Evolutionary conservation across 371 early-diverging fungal genomes (phyloP), one percentile per base, ranked within the genome.

Genomic region (Homolaphlyctis polyrhiza): DNA sequence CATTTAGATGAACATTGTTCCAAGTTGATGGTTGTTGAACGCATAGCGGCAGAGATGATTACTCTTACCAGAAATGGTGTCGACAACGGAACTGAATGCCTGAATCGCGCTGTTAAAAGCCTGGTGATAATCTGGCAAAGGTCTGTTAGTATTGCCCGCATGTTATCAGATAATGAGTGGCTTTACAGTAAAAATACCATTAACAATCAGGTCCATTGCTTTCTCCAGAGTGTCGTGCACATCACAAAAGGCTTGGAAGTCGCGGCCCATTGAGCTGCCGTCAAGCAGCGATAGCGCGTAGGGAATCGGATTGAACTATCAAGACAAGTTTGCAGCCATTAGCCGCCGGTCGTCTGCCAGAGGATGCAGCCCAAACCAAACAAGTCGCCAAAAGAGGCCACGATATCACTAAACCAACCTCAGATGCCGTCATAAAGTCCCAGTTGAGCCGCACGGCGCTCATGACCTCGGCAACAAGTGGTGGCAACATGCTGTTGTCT

Each of bases 51-150:
- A n/a, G n/a, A n/a, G n/a, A n/a, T n/a, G n/a, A n/a, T n/a, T n/a
- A n/a, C n/a, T n/a, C 28, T 61, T 77, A 84, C 88, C 91, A 39
- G 88, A 79, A 66, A 96, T 90, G 57, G 87, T 88, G 60, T 92
- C 94, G 34, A 92, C 83, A 14, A 95, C 91, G 18, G 89, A 88
- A 60, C 94, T 91, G 70, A 94, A 96, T 0, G 93, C 92, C 68
- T 94, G 87, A 66, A 95, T 95, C 0, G 94, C 89, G 36, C 82
- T 86, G 69, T 94, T 95, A 71, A 96, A 96, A 21, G 94, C 91
- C 55, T 87, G 86, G 67, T 95, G 93, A 69, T 94, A 93, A 60
- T 94, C 96, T 92, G 54, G 36, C n/a, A n/a, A n/a, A n/a, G n/a
- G n/a, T n/a, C n/a, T n/a, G n/a, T n/a, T n/a, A n/a, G n/a, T n/a